Evolutionary conservation across 768 basidiomycete genomes (phyloP), one percentile per base, ranked within the genome.

Genomic region (Hemileccinum rubropunctum): DNA sequence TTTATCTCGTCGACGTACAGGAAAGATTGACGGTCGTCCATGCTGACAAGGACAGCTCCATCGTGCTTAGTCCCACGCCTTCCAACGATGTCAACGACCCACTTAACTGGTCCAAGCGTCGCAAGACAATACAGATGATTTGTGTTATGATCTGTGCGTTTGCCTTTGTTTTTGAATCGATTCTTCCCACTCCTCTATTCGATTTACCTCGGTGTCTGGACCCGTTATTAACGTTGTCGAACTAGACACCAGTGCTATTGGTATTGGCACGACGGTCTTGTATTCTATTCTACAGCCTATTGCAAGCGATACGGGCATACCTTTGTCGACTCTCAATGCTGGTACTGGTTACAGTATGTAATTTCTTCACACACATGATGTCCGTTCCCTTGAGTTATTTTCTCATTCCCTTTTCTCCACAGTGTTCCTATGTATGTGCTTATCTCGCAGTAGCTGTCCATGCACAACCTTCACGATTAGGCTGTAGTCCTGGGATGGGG

Each of bases 1-100:
- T 61, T 11, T 60, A 61, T 42, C 53, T 61, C 12, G 60, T 61
- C n/a, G 60, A 61, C 34, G 56, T 61, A 11, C 52, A 58, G n/a
- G 57, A 50, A 13, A 49, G 50, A 20, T 45, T 48, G 38, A 35
- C 49, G 1, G 46, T 48, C 23, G 38, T 52, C 32, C 60, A 61
- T 20, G 52, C 52, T 9, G 53, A n/a, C 21, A 45, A 48, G 23
- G 38, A 53, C 26, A 50, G 46, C 39, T 45, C 56, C 21, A 61
- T 61, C 38, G 59, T 61, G 10, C 60, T 61, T 18, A 57, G 52
- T 48, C 60, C 60, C n/a, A 54, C 56, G 30, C 60, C 60, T 33
- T 62, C 60, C n/a, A 61, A 50, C 36, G 53, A 61, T 21, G 43
- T 60, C 2, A 58, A 61, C 18, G 60, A 61, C 41, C 60, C 60